Evolutionary conservation across 148 eudicot genomes (phyloP), one percentile per base, ranked within the genome.

Genomic region (Rhododendron williamsianum): DNA sequence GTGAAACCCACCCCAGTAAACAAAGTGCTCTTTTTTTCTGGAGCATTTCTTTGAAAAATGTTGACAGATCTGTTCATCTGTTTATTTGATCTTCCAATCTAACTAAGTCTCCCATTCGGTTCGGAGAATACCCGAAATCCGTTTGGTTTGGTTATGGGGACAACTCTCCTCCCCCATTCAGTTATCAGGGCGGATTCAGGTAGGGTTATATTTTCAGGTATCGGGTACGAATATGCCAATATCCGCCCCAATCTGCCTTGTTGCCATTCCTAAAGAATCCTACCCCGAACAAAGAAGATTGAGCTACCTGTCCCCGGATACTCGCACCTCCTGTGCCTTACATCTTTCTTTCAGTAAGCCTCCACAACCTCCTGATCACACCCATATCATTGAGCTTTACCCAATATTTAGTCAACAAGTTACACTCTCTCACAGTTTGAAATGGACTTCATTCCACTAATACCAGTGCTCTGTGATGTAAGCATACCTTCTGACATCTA

Each of bases 401-500:
- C 54, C 43, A 16, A 43, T 38, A 15, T 65, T 63, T 30, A 63
- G 38, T 38, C 51, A 21, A 25, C 23, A 67, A 58, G 49, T 21
- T 13, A 27, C 49, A 35, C 41, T 67, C 76, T 81, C 67, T 35
- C n/a, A 19, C 83, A 65, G 38, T 67, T 74, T 2, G 45, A 65
- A 63, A 67, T 63, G 71, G 35, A 41, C 38, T 56, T 52, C 21
- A 65, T 45, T 45, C 46, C 27, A 65, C 12, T 1, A 41, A 84
- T 48, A 16, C 12, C 67, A 33, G 80, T 84, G n/a, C 85, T 35
- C 19, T 65, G 21, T 73, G 35, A 51, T 46, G 63, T 48, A 77
- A 56, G 56, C 38, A 86, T 87, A 96, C 98, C 95, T 96, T 87
- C 98, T 92, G 88, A 96, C 96, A 87, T 96, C 98, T 84, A 96